These are phyloP conservation scores for Danielia reshetovae DNA, from an alignment of 805 yeast species.

Conservation along the genomic window DNA sequence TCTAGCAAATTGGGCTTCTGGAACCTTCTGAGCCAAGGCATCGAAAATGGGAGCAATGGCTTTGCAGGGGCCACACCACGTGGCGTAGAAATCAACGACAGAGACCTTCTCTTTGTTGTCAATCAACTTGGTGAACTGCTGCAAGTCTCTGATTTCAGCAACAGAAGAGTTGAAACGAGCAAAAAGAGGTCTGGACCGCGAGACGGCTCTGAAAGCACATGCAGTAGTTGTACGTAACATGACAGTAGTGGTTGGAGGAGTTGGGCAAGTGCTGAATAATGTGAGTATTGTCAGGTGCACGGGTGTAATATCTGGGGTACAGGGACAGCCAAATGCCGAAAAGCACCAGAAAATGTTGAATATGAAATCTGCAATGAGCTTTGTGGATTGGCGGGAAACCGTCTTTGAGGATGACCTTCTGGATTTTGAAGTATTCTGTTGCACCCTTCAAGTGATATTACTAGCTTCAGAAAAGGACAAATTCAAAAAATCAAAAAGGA, in stretches of 20 bases:
- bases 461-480: no score
- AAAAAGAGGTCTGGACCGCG: slow-evolving; percentile 1
- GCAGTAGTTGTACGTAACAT: slow-evolving; percentile 10
- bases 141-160: slow-evolving; percentile 25
- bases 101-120: slow-evolving; percentile 36
- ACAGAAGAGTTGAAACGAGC: slow-evolving; percentile 17
- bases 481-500: no score
- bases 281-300: neutral
- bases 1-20: slow-evolving; percentile 58
- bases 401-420: no score
- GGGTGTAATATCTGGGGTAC: no score
- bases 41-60: slow-evolving; percentile 60
- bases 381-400: no score
- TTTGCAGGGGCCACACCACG: slow-evolving; percentile 79
- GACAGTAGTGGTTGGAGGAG: neutral
- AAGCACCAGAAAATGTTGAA: no score
- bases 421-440: no score
- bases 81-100: slow-evolving; percentile 63
- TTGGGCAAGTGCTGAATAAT: neutral
- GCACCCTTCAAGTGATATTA: no score
- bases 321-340: no score
- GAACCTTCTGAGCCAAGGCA: slow-evolving; percentile 37
- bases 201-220: slow-evolving; percentile 1
- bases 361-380: no score
- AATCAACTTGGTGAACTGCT: slow-evolving; percentile 23